Conservation (phyloP, 306 rosid species). For the Vigna angularis region DNA sequence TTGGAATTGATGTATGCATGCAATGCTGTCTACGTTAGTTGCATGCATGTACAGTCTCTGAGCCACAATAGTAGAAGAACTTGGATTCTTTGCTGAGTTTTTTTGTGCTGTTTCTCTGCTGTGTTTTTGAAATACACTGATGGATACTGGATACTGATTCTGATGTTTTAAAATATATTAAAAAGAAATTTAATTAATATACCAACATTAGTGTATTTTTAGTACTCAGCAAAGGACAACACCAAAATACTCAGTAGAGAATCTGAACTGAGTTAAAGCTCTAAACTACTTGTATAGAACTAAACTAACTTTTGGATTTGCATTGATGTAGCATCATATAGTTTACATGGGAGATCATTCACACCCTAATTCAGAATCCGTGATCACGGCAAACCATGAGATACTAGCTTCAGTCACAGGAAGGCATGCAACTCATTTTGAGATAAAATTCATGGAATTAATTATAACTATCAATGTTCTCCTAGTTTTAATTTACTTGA, state of each 20-base stretch:
- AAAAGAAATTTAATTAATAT: too few relatives aligned
- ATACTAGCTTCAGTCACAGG: slow-evolving; percentile 67
- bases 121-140: too few relatives aligned
- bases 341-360: slow-evolving; percentile 76
- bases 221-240: too few relatives aligned
- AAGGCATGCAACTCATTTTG: slow-evolving; percentile 48
- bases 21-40: slow-evolving; percentile 28
- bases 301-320: slow-evolving; percentile 33
- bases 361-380: slow-evolving; percentile 66
- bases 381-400: slow-evolving; percentile 66
- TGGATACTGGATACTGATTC: too few relatives aligned
- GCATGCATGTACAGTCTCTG: slow-evolving; percentile 38
- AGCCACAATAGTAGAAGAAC: neutral
- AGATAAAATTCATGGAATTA: neutral
- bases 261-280: neutral
- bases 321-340: slow-evolving; percentile 62
- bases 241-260: too few relatives aligned
- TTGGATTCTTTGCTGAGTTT: too few relatives aligned
- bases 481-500: slow-evolving; percentile 6
- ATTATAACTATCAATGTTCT: neutral
- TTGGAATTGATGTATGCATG: slow-evolving; percentile 27
- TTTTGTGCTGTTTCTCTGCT: too few relatives aligned
- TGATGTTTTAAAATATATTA: too few relatives aligned
- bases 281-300: slow-evolving; percentile 9
- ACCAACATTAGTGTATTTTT: too few relatives aligned